Evolutionary conservation across 805 yeast genomes (phyloP), one percentile per base, ranked within the genome.

Genomic region (Tetrapisispora nanseiensis): DNA sequence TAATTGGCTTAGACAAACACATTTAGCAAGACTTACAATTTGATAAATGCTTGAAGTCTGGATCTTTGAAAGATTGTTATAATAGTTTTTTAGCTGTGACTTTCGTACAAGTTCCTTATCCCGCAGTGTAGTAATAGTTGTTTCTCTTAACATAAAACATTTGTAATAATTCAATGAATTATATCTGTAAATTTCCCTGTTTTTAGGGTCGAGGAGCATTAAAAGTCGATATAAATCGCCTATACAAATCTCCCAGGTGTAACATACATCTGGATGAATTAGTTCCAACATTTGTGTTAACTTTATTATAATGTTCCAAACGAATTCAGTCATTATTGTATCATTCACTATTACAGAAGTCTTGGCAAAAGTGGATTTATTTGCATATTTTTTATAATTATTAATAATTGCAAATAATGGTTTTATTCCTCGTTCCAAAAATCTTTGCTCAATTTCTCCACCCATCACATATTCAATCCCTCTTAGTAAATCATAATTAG

Each of bases 391-490:
- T 19, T 81, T 78, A 37, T 81, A 81, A 57, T 81, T 82, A 56
- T 82, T 82, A 52, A 82, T 63, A 6, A 82, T 86, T 55, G 82
- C 90, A 38, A 82, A 62, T 51, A 82, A 81, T 20, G 87, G 85
- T 13, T 82, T 87, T 13, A 84, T 77, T 19, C 94, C 92, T 58
- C 82, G 82, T 8, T 82, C 87, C 90, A 92, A 83, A 69, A 84
- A 70, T 51, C 92, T 66, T 51, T 89, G 69, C 24, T 84, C 82
- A 33, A 83, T 82, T 58, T 86, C 76, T 59, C 83, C 82, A 33
- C 81, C 73, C 48, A 80, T 80, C 6, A 84, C 85, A 38, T 83
- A 75, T 49, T 82, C 85, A 54, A 77, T 78, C 2, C 92, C 92
- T 2, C 58, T 59, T 8, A 51, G 30, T 11, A 58, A 41, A 44